A percentile compares a stretch with the other conserved stretches of the same genome.
phyloP scores from a whole-genome alignment of 225 moss, liverwort and hornwort species.

The Neckera pumila region DNA sequence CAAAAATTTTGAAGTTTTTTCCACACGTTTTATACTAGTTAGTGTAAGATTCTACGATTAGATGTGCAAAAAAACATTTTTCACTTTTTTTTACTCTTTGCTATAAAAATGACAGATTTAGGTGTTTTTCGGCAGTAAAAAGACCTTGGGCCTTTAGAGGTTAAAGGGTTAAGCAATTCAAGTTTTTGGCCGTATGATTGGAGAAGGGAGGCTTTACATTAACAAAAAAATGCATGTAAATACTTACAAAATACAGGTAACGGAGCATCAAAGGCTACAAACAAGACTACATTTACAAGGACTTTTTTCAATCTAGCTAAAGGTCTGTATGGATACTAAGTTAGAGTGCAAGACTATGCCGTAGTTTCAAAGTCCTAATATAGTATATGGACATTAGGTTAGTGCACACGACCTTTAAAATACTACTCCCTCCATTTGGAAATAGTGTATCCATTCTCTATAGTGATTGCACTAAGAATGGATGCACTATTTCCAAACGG shows the following conservation, averaged over 20 bases:
- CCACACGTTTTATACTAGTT: no score
- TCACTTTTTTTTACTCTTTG: no score
- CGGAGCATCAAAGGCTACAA: neutral
- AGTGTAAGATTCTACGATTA: no score
- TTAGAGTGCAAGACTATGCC: neutral
- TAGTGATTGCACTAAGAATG: no score
- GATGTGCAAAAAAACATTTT: no score
- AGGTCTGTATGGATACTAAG: neutral
- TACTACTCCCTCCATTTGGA: no score
- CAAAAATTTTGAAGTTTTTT: no score
- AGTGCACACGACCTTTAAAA: neutral
- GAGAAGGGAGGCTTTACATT: rapidly evolving
- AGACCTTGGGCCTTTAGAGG: no score
- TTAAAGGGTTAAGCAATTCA: neutral
- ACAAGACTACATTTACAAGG: rapidly evolving
- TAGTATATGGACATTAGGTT: rapidly evolving
- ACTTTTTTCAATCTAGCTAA: neutral
- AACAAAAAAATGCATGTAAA: neutral
- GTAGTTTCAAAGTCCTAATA: neutral
- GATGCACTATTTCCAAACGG: no score
- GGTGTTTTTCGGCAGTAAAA: no score
- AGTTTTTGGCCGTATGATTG: rapidly evolving
- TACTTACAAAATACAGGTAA: neutral
- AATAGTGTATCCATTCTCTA: no score
- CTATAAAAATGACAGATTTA: no score